phyloP scores from a whole-genome alignment of 441 rosid genomes.

The Erysimum cheiri region DNA sequence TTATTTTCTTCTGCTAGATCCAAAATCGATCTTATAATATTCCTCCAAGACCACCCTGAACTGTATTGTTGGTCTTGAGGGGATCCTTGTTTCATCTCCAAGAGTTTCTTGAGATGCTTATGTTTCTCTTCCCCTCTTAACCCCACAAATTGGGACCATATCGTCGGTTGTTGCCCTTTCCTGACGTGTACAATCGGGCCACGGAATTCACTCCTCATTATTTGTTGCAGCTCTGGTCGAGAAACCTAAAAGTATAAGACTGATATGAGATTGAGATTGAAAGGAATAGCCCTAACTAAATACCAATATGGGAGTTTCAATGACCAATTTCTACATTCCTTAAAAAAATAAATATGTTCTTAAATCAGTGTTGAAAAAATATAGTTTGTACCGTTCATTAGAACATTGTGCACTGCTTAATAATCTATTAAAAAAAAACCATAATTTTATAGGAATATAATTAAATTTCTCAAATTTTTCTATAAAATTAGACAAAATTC shows the following conservation, averaged over 20 bases:
- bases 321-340: not conserved
- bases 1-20: conserved; percentile 38
- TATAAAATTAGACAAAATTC: too few relatives aligned
- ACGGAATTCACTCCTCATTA: conserved; percentile 49
- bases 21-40: conserved; percentile 46
- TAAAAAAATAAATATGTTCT: too few relatives aligned
- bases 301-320: not conserved
- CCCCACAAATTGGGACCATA: conserved; percentile 63
- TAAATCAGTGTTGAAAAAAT: too few relatives aligned
- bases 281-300: not conserved
- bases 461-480: too few relatives aligned
- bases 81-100: conserved; percentile 43
- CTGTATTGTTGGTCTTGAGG: conserved; percentile 41
- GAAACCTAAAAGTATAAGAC: conserved; percentile 52
- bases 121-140: conserved; percentile 57
- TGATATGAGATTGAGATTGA: not conserved
- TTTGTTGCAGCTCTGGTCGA: conserved; percentile 46
- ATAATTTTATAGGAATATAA: too few relatives aligned
- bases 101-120: conserved; percentile 56
- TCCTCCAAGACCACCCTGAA: conserved; percentile 65
- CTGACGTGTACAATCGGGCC: conserved; percentile 67
- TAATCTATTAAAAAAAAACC: too few relatives aligned
- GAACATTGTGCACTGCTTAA: too few relatives aligned
- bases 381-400: too few relatives aligned
- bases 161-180: conserved; percentile 48